A percentile compares a stretch with the other conserved stretches of the same genome.
phyloP scores from a whole-genome alignment of 148 eudicot species.

The Vaccinium darrowii region DNA sequence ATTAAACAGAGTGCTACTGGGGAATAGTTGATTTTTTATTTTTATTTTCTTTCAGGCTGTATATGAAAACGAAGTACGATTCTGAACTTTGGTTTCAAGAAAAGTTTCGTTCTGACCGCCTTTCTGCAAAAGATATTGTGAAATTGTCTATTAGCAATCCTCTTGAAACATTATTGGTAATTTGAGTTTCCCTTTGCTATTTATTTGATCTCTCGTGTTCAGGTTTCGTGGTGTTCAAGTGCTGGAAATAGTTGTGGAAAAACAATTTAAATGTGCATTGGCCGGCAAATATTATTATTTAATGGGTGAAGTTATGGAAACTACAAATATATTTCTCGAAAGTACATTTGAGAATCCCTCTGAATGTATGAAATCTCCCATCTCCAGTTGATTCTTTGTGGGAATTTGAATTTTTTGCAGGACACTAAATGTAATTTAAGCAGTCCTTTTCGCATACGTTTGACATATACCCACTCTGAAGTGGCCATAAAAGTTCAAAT shows the following conservation, averaged over 20 bases:
- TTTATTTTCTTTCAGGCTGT: conserved; percentile 38
- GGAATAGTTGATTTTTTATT: neutral
- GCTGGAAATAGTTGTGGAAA: neutral
- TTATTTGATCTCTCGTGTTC: neutral
- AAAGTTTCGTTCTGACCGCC: conserved; percentile 38
- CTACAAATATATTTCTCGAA: neutral
- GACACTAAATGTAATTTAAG: conserved; percentile 48
- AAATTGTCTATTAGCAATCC: conserved; percentile 54
- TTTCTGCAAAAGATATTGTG: conserved; percentile 69
- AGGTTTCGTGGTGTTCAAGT: neutral
- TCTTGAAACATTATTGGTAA: conserved; percentile 67
- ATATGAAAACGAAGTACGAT: conserved; percentile 60
- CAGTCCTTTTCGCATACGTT: conserved; percentile 71
- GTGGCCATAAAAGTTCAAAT: conserved; percentile 26
- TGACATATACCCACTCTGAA: conserved; percentile 57
- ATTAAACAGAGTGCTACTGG: neutral
- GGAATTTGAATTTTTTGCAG: conserved; percentile 41
- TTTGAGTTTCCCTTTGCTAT: conserved; percentile 16
- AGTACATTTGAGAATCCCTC: neutral
- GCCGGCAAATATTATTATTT: neutral
- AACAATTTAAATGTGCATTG: neutral
- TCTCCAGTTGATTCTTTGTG: conserved; percentile 12
- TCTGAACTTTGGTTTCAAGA: conserved; percentile 72
- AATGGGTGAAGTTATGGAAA: neutral
- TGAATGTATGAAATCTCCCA: neutral